phyloP scores from a whole-genome alignment of 306 rosid genomes.

The Casuarina glauca region DNA sequence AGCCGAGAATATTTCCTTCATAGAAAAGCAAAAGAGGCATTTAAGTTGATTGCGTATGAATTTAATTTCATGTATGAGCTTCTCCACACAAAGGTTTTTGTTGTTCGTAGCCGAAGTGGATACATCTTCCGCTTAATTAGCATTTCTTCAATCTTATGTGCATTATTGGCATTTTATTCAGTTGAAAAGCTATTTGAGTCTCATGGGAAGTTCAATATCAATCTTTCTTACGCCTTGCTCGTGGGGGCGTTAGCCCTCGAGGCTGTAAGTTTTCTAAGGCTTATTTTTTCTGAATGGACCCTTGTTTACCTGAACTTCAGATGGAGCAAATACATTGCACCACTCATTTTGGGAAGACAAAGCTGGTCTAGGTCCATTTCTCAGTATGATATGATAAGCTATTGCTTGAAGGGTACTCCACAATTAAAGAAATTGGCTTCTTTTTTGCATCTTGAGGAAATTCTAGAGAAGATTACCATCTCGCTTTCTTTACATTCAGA shows the following conservation, averaged over 20 bases:
- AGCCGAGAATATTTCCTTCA: neutral
- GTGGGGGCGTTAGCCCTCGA: neutral
- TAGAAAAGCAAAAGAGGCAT: neutral
- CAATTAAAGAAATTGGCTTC: neutral
- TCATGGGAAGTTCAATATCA: neutral
- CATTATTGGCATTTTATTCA: neutral
- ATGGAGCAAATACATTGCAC: neutral
- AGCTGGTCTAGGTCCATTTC: conserved; percentile 26
- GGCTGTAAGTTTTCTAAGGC: neutral
- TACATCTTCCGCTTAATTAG: neutral
- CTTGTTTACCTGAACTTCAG: neutral
- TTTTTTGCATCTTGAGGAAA: neutral
- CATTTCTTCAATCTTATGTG: neutral
- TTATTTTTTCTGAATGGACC: conserved; percentile 14
- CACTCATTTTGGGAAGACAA: neutral
- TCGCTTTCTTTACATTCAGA: neutral
- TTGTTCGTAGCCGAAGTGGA: neutral
- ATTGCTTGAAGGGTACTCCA: conserved; percentile 16
- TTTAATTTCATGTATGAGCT: neutral
- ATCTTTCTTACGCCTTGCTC: conserved; percentile 1
- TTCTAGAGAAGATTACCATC: conserved; percentile 9
- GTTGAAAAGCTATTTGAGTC: neutral
- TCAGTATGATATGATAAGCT: conserved; percentile 30
- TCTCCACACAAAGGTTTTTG: conserved; percentile 13
- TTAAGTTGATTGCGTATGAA: neutral